Percentiles rank a stretch among this genome's conserved stretches.
phyloP scores from a whole-genome alignment of 2,329 filamentous ascomycete species.

The Paracorniculantispora psalliotae region DNA sequence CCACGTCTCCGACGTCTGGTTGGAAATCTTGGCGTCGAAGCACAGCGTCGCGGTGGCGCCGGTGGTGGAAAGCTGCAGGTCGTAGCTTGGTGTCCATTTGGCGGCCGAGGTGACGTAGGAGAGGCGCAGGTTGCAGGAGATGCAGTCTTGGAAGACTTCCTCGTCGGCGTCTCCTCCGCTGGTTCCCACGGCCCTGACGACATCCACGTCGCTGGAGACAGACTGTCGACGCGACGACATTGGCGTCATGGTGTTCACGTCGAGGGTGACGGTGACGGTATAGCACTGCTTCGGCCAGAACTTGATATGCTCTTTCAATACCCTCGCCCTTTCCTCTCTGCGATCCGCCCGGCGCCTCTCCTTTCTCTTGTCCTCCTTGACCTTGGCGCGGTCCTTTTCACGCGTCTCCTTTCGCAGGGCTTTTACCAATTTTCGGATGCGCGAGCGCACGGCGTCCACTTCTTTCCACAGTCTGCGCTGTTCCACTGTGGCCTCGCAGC shows the following conservation, averaged over 20 bases:
- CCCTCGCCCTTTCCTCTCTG: constrained; percentile 37
- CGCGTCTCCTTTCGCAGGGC: constrained; percentile 30
- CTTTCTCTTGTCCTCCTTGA: constrained; percentile 31
- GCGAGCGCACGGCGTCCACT: constrained; percentile 27
- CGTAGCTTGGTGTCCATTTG: constrained; percentile 58
- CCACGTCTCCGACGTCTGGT: constrained; percentile 61
- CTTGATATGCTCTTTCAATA: constrained; percentile 37
- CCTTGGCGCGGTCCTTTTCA: constrained; percentile 21
- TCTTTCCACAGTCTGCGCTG: constrained; percentile 29
- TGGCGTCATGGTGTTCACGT: constrained; percentile 37
- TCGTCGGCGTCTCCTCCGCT: constrained; percentile 36
- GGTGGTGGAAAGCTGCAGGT: constrained; percentile 55
- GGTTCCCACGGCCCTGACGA: constrained; percentile 35
- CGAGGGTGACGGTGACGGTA: constrained; percentile 43
- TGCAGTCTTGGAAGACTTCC: constrained; percentile 29
- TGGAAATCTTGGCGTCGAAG: constrained; percentile 59
- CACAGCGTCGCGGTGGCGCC: constrained; percentile 47
- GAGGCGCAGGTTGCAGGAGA: constrained; percentile 44
- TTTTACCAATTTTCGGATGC: constrained; percentile 14
- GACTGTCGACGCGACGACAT: constrained; percentile 30
- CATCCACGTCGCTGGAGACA: constrained; percentile 27
- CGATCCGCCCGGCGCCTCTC: constrained; percentile 32
- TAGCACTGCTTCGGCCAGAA: constrained; percentile 48
- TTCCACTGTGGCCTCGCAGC: constrained; percentile 27
- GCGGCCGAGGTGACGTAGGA: constrained; percentile 55